Percentiles rank a stretch among this genome's conserved stretches.
These are phyloP conservation scores for Blastobotrys elegans DNA, from an alignment of 1,139 yeast species.

Conservation along the genomic window DNA sequence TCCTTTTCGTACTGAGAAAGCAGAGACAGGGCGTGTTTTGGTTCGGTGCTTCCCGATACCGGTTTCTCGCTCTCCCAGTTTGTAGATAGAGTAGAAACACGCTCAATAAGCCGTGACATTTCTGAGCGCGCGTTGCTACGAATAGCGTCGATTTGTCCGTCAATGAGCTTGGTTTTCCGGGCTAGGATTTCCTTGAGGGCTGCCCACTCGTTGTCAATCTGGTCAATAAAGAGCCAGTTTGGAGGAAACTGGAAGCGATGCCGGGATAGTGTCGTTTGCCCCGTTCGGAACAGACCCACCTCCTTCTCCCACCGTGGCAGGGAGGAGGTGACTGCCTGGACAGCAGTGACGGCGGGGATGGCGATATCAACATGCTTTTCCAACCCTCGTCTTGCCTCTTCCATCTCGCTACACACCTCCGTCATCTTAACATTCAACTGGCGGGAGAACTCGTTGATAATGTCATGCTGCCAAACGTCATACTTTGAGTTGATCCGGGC, in stretches of 20 bases:
- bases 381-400: conserved; percentile 31
- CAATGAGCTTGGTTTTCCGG: conserved; percentile 39
- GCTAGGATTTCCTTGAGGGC: conserved; percentile 43
- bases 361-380: conserved; percentile 37
- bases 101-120: conserved; percentile 38
- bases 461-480: conserved; percentile 52
- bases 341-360: conserved; percentile 35
- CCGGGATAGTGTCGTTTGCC: conserved; percentile 45
- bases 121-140: conserved; percentile 43
- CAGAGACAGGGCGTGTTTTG: conserved; percentile 47
- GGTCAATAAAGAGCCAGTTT: conserved; percentile 62
- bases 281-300: conserved; percentile 33
- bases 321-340: conserved; percentile 30
- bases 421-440: conserved; percentile 33
- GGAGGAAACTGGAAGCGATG: conserved; percentile 46
- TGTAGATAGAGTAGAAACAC: conserved; percentile 31
- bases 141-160: conserved; percentile 42
- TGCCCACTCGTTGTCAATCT: conserved; percentile 49
- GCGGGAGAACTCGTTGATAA: conserved; percentile 44
- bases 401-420: conserved; percentile 30
- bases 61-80: conserved; percentile 54
- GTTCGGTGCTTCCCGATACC: conserved; percentile 41
- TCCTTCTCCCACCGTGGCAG: conserved; percentile 33
- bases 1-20: conserved; percentile 43
- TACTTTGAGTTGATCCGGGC: conserved; percentile 50